phyloP scores from a whole-genome alignment of 176 grass and related monocot genomes.

The Avena eriantha region DNA sequence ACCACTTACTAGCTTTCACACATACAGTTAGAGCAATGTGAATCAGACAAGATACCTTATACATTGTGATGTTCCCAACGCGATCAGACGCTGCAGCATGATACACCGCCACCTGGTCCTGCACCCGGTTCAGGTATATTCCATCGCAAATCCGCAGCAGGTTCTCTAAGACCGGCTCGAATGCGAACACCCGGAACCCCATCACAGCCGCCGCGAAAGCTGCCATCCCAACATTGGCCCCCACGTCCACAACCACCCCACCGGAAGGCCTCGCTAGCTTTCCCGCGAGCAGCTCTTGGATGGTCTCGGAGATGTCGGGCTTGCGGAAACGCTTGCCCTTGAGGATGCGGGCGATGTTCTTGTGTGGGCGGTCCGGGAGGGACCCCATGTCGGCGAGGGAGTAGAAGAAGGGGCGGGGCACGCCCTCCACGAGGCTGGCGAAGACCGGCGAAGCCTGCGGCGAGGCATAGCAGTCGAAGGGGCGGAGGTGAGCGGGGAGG shows the following conservation, averaged over 20 bases:
- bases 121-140: slow-evolving; percentile 71
- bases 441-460: slow-evolving; percentile 87
- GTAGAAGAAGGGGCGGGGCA: slow-evolving; percentile 77
- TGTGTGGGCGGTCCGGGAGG: slow-evolving; percentile 75
- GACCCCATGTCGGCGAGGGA: slow-evolving; percentile 82
- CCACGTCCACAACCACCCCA: slow-evolving; percentile 78
- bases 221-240: slow-evolving; percentile 92
- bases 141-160: slow-evolving; percentile 85
- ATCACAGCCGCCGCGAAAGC: slow-evolving; percentile 83
- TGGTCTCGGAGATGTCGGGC: slow-evolving; percentile 78
- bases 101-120: slow-evolving; percentile 58
- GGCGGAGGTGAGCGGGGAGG: slow-evolving; percentile 36
- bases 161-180: slow-evolving; percentile 92
- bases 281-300: slow-evolving; percentile 70
- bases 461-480: slow-evolving; percentile 78
- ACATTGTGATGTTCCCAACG: slow-evolving; percentile 76
- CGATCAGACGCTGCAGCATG: slow-evolving; percentile 69
- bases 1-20: neutral
- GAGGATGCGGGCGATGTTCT: slow-evolving; percentile 80
- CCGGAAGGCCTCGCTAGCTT: slow-evolving; percentile 31
- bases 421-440: slow-evolving; percentile 87
- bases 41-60: slow-evolving; percentile 45
- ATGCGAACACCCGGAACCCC: slow-evolving; percentile 79
- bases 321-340: slow-evolving; percentile 86
- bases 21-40: neutral